Base-by-base conservation (phyloP, 106 monocot species). In the Chionographis japonica region DNA sequence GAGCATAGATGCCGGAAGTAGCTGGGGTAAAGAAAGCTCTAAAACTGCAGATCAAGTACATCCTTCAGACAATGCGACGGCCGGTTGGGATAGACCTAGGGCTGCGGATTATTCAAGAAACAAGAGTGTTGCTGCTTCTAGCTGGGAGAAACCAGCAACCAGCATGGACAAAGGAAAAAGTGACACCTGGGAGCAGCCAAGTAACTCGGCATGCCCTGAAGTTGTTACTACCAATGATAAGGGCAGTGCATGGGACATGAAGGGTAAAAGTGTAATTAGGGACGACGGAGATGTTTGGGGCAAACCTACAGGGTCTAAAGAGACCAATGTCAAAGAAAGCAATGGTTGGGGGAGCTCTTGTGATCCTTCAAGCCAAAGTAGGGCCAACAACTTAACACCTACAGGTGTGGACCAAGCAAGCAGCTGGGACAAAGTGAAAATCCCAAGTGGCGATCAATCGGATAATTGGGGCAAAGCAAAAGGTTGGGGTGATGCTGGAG, bases 131-230 rank as follows among this genome's bases (percentile, higher is more conserved):
- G 27, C 27, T 8, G 11, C 4, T 4, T 16, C 6, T 65, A n/a
- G 41, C 18, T 42, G 64, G 64, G 64, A 65, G 46, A 65, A 61
- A 13, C 38, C 64, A 46, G 46, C 46, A 46, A 46, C 46, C 5
- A 46, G 8, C 46, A 46, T 10, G 8, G 43, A 19, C 64, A 50
- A 46, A 65, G 64, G 19, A 41, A 65, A 65, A 65, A 17, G 6
- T 49, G 3, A 3, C 17, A 20, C 3, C 58, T 58, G 12, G 27
- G 58, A 58, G 27, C 46, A 10, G 46, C 46, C 8, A 46, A 46
- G 46, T 46, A 46, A 46, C 46, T 46, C 8, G 46, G 2, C 46
- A 46, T 2, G 46, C 8, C 9, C 46, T 46, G 46, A 46, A 46
- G 46, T 46, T 46, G 46, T 27, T 27, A 27, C 46, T 46, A 46